Evolutionary conservation across 1,284 basidiomycete genomes (phyloP), one percentile per base, ranked within the genome.

Genomic region (Fistulina hepatica): DNA sequence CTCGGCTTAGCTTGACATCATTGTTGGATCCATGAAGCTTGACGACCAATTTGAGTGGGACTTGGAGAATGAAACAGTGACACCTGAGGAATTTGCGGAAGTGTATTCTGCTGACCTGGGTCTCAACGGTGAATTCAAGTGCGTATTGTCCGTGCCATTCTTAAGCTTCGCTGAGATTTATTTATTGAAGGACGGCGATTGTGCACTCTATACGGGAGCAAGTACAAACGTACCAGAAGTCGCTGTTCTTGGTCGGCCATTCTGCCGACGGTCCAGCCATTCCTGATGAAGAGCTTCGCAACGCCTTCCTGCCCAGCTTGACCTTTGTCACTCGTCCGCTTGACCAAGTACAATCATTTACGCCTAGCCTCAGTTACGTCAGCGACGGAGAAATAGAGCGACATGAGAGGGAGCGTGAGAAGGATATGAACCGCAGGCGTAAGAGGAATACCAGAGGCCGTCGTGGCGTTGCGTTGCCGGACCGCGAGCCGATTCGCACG

Each of bases 1-100:
- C 25, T 42, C 25, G 33, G 38, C 34, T 33, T 48, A 93, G 86
- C 72, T 99, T 44, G 95, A 99, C 60, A 91, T 99, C 58, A 90
- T 92, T 36, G 84, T 93, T 38, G 93, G 92, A 21, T 80, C 81
- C 13, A 80, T 93, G 64, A 93, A 95, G 57, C 72, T 99, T 20
- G 82, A 92, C 38, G 95, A 99, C 61, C 88, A 93, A 53, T 95
- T 99, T 54, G 95, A 99, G 57, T 99, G 95, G 95, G 94, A 98
- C 58, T 63, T 97, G 32, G 81, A 82, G 51, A 83, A 82, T 47
- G 66, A 72, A 23, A 65, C 69, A 34, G 80, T 85, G 2, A 82
- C 84, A 2, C 91, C 94, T 0, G 95, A 99, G 59, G 78, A 82
- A 36, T 98, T 98, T 59, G 91, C 94, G 6, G 82, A 85, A 47